Conservation (phyloP, 345 rosid genomes). For the Lepidium didymum region DNA sequence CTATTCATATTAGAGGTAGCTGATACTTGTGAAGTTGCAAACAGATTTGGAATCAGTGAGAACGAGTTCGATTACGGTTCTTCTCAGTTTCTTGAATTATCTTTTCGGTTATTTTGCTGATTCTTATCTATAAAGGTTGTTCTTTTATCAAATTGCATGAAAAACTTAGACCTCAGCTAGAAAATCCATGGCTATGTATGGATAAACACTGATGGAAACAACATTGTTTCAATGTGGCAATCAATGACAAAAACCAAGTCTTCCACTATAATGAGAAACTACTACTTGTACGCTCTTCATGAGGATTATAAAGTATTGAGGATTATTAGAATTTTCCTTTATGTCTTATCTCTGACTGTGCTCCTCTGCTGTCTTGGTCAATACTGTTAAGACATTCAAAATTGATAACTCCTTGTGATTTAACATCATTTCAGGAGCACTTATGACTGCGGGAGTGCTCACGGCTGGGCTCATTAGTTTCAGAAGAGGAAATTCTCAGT, state of each 20-base stretch:
- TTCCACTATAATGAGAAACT: neutral
- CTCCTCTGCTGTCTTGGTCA: neutral
- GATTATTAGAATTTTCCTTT: neutral
- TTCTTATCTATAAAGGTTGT: neutral
- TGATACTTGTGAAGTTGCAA: neutral
- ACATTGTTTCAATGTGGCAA: neutral
- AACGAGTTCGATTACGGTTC: neutral
- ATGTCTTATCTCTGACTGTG: neutral
- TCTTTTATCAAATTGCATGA: neutral
- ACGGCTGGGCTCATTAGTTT: conserved; percentile 93
- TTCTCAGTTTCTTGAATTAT: neutral
- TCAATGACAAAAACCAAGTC: neutral
- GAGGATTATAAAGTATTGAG: neutral
- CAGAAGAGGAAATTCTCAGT: conserved; percentile 59
- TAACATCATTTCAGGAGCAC: conserved; percentile 53
- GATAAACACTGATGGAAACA: neutral
- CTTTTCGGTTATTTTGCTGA: neutral
- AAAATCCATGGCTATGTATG: neutral
- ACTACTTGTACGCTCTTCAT: neutral
- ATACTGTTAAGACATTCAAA: neutral
- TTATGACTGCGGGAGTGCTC: conserved; percentile 91
- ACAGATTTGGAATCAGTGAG: neutral
- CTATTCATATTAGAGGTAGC: neutral
- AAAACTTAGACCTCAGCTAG: neutral
- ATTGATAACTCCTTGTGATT: neutral